Evolutionary conservation across 2,329 filamentous ascomycete genomes (phyloP), one percentile per base, ranked within the genome.

Genomic region (Monosporascus sp.): DNA sequence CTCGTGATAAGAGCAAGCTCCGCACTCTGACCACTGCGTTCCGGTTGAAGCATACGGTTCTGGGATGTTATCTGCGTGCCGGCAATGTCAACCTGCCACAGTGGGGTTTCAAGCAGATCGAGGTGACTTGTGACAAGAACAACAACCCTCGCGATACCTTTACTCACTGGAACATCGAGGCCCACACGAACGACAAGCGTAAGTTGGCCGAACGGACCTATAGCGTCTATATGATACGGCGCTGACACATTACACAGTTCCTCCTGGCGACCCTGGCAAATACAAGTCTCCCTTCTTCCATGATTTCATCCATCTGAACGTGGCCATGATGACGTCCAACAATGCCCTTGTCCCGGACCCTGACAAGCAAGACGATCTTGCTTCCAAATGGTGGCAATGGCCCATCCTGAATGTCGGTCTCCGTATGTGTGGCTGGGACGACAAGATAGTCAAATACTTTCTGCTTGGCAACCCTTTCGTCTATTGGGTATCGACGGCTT

Each of bases 301-400:
- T 68, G 94, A 99, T 72, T 99, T 99, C 66, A 87, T 99, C 58
- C 94, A 99, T 71, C 78, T 97, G 56, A 99, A 99, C 69, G 94
- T 99, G 57, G 94, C 94, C 58, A 99, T 99, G 94, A 97, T 97
- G 93, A 99, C 94, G 3, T 97, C 94, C 39, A 99, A 99, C 81
- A 99, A 99, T 68, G 94, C 94, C 24, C 84, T 99, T 46, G 90
- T 99, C 20, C 94, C 94, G 4, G 94, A 99, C 66, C 93, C 94
- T 5, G 94, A 99, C 71, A 99, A 99, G 82, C 94, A 99, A 72
- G 94, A 99, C 66, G 94, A 99, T 66, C 83, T 99, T 47, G 94
- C 94, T 35, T 99, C 94, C 15, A 80, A 91, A 60, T 97, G 92
- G 79, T 99, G 94, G 94, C 92, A 99, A 74, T 99, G 94, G 94